Evolutionary conservation across 2,329 filamentous ascomycete genomes (phyloP).

Genomic region (Cryphonectria naterciae): DNA sequence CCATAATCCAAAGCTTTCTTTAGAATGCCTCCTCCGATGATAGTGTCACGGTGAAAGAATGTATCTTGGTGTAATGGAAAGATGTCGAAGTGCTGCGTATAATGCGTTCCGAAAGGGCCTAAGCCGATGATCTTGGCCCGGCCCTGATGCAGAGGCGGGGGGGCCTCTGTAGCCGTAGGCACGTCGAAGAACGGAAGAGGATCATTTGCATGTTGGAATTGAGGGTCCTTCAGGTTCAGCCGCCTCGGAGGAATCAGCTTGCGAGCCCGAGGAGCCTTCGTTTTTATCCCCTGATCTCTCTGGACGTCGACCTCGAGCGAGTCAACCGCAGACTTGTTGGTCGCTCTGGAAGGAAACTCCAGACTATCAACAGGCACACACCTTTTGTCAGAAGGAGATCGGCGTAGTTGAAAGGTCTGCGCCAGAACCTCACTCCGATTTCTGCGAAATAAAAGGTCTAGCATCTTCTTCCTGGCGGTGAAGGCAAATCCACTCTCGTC

Average conservation of each 20-base stretch:
- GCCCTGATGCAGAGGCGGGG: slow-evolving; percentile 30
- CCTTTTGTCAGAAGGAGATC: neutral
- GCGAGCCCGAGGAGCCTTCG: slow-evolving; percentile 40
- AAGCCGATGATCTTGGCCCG: slow-evolving; percentile 54
- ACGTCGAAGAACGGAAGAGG: slow-evolving; percentile 45
- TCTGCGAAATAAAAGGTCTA: slow-evolving; percentile 59
- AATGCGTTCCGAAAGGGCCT: slow-evolving; percentile 63
- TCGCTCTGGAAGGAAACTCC: slow-evolving; percentile 29
- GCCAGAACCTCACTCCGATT: slow-evolving; percentile 37
- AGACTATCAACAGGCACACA: neutral
- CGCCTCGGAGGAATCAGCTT: slow-evolving; percentile 50
- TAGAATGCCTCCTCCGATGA: slow-evolving; percentile 60
- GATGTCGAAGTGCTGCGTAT: slow-evolving; percentile 65
- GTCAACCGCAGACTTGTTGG: neutral
- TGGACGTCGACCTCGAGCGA: neutral
- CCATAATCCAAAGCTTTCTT: slow-evolving; percentile 41
- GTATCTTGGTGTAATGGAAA: slow-evolving; percentile 60
- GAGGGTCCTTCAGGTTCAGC: slow-evolving; percentile 55
- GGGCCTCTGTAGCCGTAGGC: slow-evolving; percentile 32
- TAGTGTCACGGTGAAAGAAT: slow-evolving; percentile 63
- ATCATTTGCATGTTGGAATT: slow-evolving; percentile 58
- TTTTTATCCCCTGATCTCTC: neutral
- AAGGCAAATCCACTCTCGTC: slow-evolving; percentile 47
- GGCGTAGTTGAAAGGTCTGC: slow-evolving; percentile 22
- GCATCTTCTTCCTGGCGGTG: slow-evolving; percentile 53